Conservation (phyloP, 192 early-diverging fungal species). For the Coemansia sp. region DNA sequence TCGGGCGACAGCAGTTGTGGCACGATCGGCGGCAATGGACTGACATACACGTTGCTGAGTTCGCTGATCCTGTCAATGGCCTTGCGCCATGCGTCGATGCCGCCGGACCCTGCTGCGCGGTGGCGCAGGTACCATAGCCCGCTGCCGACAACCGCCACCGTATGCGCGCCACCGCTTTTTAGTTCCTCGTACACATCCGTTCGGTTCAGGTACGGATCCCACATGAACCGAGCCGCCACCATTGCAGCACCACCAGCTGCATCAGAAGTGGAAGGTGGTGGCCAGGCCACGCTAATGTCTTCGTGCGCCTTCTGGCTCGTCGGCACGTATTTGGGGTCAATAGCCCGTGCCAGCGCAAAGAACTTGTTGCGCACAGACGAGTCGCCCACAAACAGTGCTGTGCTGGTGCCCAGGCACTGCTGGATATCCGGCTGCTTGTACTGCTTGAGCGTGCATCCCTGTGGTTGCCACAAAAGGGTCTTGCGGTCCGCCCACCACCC, state of each 20-base stretch:
- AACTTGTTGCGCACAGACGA: conserved; percentile 65
- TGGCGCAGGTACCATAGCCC: conserved; percentile 72
- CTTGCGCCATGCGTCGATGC: conserved; percentile 45
- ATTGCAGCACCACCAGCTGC: conserved; percentile 4
- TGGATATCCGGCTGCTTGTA: conserved; percentile 52
- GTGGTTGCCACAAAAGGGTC: conserved; percentile 60
- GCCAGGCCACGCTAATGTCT: conserved; percentile 42
- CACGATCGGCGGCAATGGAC: conserved; percentile 49
- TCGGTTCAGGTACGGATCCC: conserved; percentile 71
- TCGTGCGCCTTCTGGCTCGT: conserved; percentile 32
- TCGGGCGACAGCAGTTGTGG: conserved; percentile 53
- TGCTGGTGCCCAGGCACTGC: conserved; percentile 50
- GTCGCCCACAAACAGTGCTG: conserved; percentile 67
- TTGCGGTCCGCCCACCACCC: conserved; percentile 58
- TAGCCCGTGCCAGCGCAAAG: conserved; percentile 53
- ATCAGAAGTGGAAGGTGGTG: background rate
- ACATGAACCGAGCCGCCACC: conserved; percentile 60
- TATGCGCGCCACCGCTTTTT: conserved; percentile 6
- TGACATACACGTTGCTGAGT: conserved; percentile 31
- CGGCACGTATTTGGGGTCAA: conserved; percentile 38
- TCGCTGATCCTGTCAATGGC: conserved; percentile 39
- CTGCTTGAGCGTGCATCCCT: conserved; percentile 60
- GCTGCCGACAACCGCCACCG: conserved; percentile 46
- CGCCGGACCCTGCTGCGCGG: conserved; percentile 36
- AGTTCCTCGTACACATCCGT: conserved; percentile 35